Conservation (phyloP, 352 stramenopile species). For the Phytophthora pinifolia region DNA sequence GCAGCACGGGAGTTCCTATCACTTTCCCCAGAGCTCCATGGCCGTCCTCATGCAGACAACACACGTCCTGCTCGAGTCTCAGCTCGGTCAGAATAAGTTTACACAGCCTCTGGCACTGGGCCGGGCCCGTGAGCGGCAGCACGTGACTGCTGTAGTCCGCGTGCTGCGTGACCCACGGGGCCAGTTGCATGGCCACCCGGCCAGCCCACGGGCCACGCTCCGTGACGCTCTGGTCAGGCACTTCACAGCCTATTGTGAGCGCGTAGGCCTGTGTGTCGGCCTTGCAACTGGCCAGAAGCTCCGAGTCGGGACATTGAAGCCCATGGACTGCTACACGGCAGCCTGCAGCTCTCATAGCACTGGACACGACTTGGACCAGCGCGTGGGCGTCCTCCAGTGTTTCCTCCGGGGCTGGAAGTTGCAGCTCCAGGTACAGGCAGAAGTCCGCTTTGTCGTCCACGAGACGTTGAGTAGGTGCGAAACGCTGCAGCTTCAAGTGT, state of each 20-base stretch:
- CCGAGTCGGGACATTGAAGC: slow-evolving; percentile 33
- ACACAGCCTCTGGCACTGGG: slow-evolving; percentile 60
- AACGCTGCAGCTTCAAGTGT: slow-evolving; percentile 37
- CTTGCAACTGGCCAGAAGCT: slow-evolving; percentile 19
- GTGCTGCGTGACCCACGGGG: slow-evolving; percentile 48
- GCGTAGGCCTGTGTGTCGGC: slow-evolving; percentile 48
- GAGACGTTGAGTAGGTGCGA: slow-evolving; percentile 28
- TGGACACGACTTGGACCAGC: slow-evolving; percentile 36
- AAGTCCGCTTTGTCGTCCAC: slow-evolving; percentile 39
- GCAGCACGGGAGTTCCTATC: slow-evolving; percentile 25
- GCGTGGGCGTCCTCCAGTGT: slow-evolving; percentile 35
- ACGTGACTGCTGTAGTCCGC: slow-evolving; percentile 47
- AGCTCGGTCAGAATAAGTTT: slow-evolving; percentile 51
- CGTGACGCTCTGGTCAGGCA: slow-evolving; percentile 16
- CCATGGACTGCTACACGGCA: slow-evolving; percentile 46
- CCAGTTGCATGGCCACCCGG: slow-evolving; percentile 28
- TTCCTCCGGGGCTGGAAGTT: not conserved
- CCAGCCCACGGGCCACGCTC: slow-evolving; percentile 14
- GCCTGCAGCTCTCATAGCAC: slow-evolving; percentile 39
- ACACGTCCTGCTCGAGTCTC: slow-evolving; percentile 41
- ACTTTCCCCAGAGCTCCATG: not conserved
- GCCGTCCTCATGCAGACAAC: slow-evolving; percentile 16
- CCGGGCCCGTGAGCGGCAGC: slow-evolving; percentile 41
- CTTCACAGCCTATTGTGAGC: slow-evolving; percentile 41
- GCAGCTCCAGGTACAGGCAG: slow-evolving; percentile 40